Percentiles rank a stretch among this genome's conserved stretches.
Evolutionary conservation across 768 basidiomycete species (phyloP).

Genomic region (Candolleomyces eurysporus): DNA sequence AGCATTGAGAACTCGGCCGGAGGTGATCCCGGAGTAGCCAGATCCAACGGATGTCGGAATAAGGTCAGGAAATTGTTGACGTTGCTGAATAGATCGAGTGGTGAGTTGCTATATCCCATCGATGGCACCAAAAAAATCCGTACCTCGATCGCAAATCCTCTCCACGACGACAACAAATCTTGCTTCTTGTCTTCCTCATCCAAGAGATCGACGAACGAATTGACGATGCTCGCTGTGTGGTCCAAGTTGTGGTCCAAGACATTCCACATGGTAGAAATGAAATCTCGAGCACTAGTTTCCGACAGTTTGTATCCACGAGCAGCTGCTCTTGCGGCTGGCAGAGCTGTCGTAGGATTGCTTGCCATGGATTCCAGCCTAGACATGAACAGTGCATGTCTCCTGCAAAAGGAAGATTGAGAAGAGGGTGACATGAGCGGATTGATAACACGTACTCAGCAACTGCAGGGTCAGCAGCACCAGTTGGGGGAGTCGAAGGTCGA

Average conservation of each 20-base stretch:
- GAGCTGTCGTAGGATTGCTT: conserved; percentile 53
- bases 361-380: conserved; percentile 59
- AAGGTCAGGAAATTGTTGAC: conserved; percentile 81
- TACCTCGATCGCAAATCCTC: conserved; percentile 82
- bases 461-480: conserved; percentile 51
- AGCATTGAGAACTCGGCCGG: conserved; percentile 80
- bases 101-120: background rate
- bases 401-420: conserved; percentile 23
- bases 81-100: conserved; percentile 51
- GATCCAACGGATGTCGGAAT: conserved; percentile 54
- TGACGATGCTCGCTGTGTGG: conserved; percentile 70
- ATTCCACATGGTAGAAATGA: conserved; percentile 88
- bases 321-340: conserved; percentile 67
- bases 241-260: conserved; percentile 54
- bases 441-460: conserved; percentile 46
- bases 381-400: conserved; percentile 67
- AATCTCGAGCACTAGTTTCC: conserved; percentile 79
- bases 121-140: conserved; percentile 7
- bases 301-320: conserved; percentile 74
- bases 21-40: conserved; percentile 76
- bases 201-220: conserved; percentile 70
- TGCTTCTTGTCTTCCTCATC: conserved; percentile 85
- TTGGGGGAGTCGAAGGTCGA: conserved; percentile 40
- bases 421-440: background rate
- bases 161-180: conserved; percentile 75